Base-by-base conservation (phyloP, 2,329 filamentous ascomycete species). In the Furcasterigmium sp. region DNA sequence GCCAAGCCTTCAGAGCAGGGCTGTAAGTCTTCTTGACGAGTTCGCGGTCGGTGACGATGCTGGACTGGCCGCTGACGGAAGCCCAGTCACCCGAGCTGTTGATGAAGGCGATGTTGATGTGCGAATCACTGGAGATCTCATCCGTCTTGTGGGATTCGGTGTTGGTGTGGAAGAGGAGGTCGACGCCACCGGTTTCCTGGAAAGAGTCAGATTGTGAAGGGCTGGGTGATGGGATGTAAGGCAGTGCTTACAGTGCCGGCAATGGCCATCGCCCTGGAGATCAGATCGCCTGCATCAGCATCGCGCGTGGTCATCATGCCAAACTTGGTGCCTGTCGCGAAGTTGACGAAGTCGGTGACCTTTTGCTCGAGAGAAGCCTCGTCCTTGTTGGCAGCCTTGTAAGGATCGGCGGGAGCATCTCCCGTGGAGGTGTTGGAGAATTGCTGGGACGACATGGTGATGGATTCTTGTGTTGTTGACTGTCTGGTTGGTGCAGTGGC, bases 81-180 rank as follows among this genome's bases (percentile, higher is more conserved):
- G 89, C 89, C 90, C 90, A 95, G 62, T 91, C 83, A 53, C 89
- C 87, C 3, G 79, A 78, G 51, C 65, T 63, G 61, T 85, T 85
- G 53, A 91, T 73, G 72, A 95, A 95, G 38, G 84, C 79, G 51
- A 95, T 75, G 69, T 95, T 94, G 69, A 90, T 76, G 53, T 87
- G 77, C 0, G 83, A 70, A 62, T 94, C 83, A 44, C 72, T 70
- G 44, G 78, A 72, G 34, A 95, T 75, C 57, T 95, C 89, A 62
- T 88, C 78, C 5, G 87, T 90, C 75, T 95, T 95, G 67, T 87
- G 82, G 9, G 87, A 90, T 61, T 91, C 86, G 49, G 87, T 90
- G 72, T 95, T 95, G 58, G 89, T 90, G 72, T 93, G 85, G 76
- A 95, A 95, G 63, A 95, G 77, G 44, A 93, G 78, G 61, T 94